Base-by-base conservation (phyloP, 192 early-diverging fungal genomes). In the Coemansia sp. region DNA sequence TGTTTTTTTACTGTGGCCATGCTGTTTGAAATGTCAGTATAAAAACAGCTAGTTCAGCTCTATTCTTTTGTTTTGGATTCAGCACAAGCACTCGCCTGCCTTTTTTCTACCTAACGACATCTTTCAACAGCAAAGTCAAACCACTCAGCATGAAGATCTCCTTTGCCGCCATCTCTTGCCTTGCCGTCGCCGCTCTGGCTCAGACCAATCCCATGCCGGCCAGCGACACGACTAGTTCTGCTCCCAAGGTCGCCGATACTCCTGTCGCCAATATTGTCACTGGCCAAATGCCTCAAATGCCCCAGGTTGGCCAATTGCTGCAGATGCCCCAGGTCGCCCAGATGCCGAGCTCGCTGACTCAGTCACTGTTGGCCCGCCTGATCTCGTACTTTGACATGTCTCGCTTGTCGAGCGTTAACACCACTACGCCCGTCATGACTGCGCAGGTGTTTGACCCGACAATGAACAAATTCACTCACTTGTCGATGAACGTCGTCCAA, bases 391-490 rank as follows among this genome's bases (percentile, higher is more conserved):
- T 68, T 65, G 75, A 77, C 62, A 7, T 72, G 43, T 68, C 75
- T 40, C 60, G 60, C 40, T 36, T 77, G 3, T 64, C 65, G 11
- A 40, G 18, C 53, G 62, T 44, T 13, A 38, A 44, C 11, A 68
- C 75, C 11, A 36, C 38, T 11, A 67, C 34, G 29, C 75, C 75
- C 1, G 70, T 61, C 3, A 65, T 68, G 18, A 31, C 68, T 43
- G n/a, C 61, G 15, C 27, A 64, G 20, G 66, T 77, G 60, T 77
- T 47, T 64, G 66, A 77, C 27, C 75, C 75, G 2, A 61, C 66
- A 11, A 68, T 53, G 8, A 46, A 53, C 69, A 77, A 72, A 70
- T 77, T 72, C 52, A 68, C 66, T 10, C 61, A 58, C 11, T 39
- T 77, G 49, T 62, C 75, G 1, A 52, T 55, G 31, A 39, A 47